Percentiles rank a stretch among this genome's conserved stretches.
Evolutionary conservation across 495 filamentous ascomycete species (phyloP).

Genomic region (Penicillium chermesinum): DNA sequence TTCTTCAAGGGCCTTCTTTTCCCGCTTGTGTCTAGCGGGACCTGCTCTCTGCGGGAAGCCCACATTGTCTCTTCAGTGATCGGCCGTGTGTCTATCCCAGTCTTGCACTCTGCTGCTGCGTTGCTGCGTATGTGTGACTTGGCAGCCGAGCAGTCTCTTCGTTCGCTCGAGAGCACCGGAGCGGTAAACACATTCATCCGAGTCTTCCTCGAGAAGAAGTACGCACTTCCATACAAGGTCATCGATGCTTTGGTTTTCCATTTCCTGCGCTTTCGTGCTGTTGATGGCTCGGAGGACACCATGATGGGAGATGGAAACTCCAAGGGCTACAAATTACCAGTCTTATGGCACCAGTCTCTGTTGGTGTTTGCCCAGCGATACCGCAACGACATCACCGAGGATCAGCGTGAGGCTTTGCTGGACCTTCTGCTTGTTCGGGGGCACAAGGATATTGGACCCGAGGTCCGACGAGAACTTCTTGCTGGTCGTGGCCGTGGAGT

Average conservation of each 20-base stretch:
- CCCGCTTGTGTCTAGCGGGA: constrained; percentile 70
- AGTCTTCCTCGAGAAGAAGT: constrained; percentile 90
- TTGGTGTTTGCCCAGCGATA: constrained; percentile 92
- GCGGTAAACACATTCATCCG: constrained; percentile 92
- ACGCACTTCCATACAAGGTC: constrained; percentile 91
- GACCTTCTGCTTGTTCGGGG: constrained; percentile 84
- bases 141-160: constrained; percentile 75
- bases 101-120: constrained; percentile 88
- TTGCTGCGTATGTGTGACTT: constrained; percentile 90
- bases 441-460: constrained; percentile 83
- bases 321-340: constrained; percentile 61
- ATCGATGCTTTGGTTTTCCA: constrained; percentile 94
- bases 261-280: constrained; percentile 79
- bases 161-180: constrained; percentile 69
- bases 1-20: constrained; percentile 98
- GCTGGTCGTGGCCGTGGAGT: constrained; percentile 85
- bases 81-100: constrained; percentile 72
- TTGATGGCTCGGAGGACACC: constrained; percentile 43
- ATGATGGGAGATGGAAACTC: constrained; percentile 38
- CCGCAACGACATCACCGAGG: constrained; percentile 86
- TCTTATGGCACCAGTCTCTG: constrained; percentile 87
- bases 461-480: constrained; percentile 84
- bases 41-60: constrained; percentile 84
- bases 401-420: constrained; percentile 85
- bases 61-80: constrained; percentile 83